These are phyloP conservation scores for Microcos paniculata DNA, from an alignment of 345 rosid genomes.

Conservation along the genomic window DNA sequence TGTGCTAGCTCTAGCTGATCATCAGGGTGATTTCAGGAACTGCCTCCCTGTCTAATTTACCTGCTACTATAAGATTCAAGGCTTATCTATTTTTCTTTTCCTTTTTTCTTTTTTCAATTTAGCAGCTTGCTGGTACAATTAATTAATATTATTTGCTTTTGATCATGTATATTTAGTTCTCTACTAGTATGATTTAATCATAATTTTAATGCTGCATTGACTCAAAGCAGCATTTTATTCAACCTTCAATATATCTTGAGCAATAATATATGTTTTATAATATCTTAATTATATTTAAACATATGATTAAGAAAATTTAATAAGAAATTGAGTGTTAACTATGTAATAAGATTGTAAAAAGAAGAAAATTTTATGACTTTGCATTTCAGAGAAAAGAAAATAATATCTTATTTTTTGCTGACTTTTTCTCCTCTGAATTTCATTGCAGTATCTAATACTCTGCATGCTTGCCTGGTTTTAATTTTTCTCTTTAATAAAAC, in stretches of 20 bases:
- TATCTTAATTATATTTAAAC: background rate
- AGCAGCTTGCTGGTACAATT: background rate
- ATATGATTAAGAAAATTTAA: no score
- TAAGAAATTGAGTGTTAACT: background rate
- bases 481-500: no score
- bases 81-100: background rate
- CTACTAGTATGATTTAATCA: background rate
- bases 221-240: background rate
- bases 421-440: no score
- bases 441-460: no score
- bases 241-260: background rate
- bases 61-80: background rate
- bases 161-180: background rate
- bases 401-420: no score
- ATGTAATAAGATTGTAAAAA: no score
- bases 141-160: background rate
- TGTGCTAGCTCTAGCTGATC: background rate
- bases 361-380: no score
- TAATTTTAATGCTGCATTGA: background rate
- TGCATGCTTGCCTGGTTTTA: no score
- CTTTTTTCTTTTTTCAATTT: background rate
- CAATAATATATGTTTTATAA: background rate
- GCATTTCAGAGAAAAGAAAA: no score
- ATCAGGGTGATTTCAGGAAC: background rate
- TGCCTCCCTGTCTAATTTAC: background rate